Evolutionary conservation across 2,329 filamentous ascomycete genomes (phyloP).

Genomic region (Hymenoscyphus repandus): DNA sequence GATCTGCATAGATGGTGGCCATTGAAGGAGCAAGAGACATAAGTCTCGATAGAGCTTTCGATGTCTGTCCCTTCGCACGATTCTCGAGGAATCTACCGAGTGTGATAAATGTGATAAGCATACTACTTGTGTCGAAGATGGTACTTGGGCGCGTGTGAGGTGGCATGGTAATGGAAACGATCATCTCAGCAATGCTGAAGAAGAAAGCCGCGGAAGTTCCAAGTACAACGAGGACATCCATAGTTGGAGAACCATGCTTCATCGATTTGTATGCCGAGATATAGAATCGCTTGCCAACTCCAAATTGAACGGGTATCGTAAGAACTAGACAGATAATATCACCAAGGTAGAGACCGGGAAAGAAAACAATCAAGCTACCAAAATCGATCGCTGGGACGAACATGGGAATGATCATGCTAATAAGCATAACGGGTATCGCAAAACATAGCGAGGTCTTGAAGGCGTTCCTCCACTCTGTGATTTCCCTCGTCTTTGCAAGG

Average conservation of each 20-base stretch:
- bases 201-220: constrained; percentile 95
- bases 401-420: constrained; percentile 95
- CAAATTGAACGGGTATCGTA: constrained; percentile 93
- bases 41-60: constrained; percentile 82
- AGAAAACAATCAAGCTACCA: constrained; percentile 58
- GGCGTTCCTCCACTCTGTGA: constrained; percentile 82
- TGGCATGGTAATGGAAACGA: constrained; percentile 68
- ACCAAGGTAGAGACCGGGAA: constrained; percentile 77
- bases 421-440: constrained; percentile 82
- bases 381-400: constrained; percentile 70
- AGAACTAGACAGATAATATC: constrained; percentile 79
- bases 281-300: constrained; percentile 92
- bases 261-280: constrained; percentile 88
- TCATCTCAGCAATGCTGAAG: constrained; percentile 85
- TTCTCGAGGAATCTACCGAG: constrained; percentile 91
- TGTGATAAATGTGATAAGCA: constrained; percentile 95
- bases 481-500: constrained; percentile 91
- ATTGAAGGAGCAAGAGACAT: constrained; percentile 97
- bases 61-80: constrained; percentile 90
- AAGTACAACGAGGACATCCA: constrained; percentile 93
- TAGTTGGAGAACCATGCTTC: constrained; percentile 86
- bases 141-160: constrained; percentile 79
- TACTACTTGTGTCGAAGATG: constrained; percentile 95
- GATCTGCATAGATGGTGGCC: constrained; percentile 93
- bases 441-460: constrained; percentile 76